phyloP scores from a whole-genome alignment of 78 protist species.

The Dictyostelium firmibasis region DNA sequence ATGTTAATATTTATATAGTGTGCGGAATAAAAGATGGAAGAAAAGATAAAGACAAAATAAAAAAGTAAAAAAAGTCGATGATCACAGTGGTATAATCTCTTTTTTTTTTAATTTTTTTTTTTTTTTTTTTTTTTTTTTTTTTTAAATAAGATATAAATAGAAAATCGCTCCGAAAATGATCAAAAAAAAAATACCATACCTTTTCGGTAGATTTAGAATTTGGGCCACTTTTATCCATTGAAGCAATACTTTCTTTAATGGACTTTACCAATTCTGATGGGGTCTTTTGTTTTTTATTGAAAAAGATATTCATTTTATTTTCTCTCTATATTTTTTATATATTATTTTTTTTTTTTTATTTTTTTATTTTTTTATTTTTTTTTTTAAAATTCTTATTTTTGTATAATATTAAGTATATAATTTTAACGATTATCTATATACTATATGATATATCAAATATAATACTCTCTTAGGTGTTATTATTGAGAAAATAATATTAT shows the following conservation, averaged over 20 bases:
- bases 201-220: conserved; percentile 65
- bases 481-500: too few species aligned
- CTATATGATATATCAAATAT: background rate
- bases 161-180: too few species aligned
- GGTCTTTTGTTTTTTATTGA: conserved; percentile 79
- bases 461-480: background rate
- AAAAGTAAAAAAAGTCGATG: background rate
- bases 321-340: background rate
- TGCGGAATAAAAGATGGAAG: background rate
- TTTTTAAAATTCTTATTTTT: background rate
- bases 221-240: conserved; percentile 72
- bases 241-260: conserved; percentile 21
- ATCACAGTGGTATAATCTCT: background rate
- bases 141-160: background rate
- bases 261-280: conserved; percentile 65
- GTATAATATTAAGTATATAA: background rate
- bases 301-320: conserved; percentile 59
- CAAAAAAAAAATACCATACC: conserved; percentile 1
- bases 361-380: background rate
- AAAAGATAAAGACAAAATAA: background rate
- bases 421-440: background rate
- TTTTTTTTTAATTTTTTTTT: too few species aligned
- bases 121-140: background rate
- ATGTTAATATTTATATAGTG: background rate
- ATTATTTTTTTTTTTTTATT: background rate